Base-by-base conservation (phyloP, 1,284 basidiomycete genomes). In the Cystobasidium pallidum region DNA sequence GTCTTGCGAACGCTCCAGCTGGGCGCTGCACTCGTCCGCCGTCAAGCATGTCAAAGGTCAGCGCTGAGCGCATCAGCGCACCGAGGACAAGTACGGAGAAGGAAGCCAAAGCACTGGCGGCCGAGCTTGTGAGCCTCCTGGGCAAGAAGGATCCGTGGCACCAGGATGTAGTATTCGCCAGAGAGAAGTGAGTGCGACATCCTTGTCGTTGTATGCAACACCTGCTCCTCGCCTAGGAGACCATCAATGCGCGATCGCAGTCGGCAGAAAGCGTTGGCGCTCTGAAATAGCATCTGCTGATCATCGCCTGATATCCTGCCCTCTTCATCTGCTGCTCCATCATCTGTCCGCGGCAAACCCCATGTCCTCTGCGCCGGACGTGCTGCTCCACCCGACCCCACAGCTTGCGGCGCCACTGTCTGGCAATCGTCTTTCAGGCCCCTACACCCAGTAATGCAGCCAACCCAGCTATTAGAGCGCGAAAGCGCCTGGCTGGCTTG, bases 151-250 rank as follows among this genome's bases (percentile, higher is more conserved):
- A 90, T 71, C 90, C 91, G 58, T 92, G 89, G 85, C 88, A 90
- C 75, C 89, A 85, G 79, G 90, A 93, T 74, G 87, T 92, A 57
- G 92, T 95, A 77, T 88, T 88, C 75, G 86, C 88, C 79, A 85
- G 92, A 77, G 90, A 91, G 82, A 88, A 87, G 92, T 92, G 81
- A 82, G 89, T 74, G 28, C 76, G 0, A 47, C 19, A 24, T 24
- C 62, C 30, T 24, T 51, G 15, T n/a, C n/a, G n/a, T n/a, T 41
- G 47, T 15, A 24, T 13, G 30, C 45, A 15, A n/a, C 28, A 41
- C n/a, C n/a, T n/a, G n/a, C n/a, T n/a, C n/a, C n/a, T n/a, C n/a
- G n/a, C n/a, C n/a, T n/a, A n/a, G n/a, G n/a, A 28, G 36, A 6
- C 36, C 13, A 39, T 39, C 36, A 13, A 43, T 64, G 30, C 19